A percentile compares a stretch with the other conserved stretches of the same genome.
Conservation (phyloP, 2,329 filamentous ascomycete genomes). For the Cladophialophora psammophila region DNA sequence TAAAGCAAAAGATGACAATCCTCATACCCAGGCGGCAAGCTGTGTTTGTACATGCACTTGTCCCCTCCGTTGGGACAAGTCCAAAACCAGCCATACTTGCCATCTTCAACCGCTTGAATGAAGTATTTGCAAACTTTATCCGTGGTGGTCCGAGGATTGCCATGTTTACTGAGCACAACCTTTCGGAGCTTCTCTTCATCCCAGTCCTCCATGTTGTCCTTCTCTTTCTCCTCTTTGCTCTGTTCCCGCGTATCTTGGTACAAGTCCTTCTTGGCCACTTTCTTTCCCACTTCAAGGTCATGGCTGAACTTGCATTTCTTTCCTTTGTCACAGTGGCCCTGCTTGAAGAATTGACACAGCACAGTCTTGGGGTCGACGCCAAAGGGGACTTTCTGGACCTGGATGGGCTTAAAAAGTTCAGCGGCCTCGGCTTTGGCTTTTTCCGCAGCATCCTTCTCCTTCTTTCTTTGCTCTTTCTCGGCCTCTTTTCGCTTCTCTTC, state of each 20-base stretch:
- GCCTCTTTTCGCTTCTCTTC: constrained; percentile 84
- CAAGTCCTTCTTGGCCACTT: constrained; percentile 88
- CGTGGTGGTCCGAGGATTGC: constrained; percentile 91
- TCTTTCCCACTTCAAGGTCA: constrained; percentile 86
- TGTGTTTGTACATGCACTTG: constrained; percentile 98
- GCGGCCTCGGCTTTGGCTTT: constrained; percentile 80
- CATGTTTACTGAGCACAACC: constrained; percentile 94
- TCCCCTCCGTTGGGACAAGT: constrained; percentile 94
- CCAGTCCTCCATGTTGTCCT: constrained; percentile 96
- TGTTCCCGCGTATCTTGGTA: constrained; percentile 83
- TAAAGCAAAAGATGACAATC: constrained; percentile 22
- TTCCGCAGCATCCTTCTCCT: constrained; percentile 91
- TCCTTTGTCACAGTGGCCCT: constrained; percentile 96
- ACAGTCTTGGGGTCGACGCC: constrained; percentile 98
- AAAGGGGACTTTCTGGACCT: constrained; percentile 97
- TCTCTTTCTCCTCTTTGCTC: constrained; percentile 72
- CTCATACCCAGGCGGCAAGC: constrained; percentile 87
- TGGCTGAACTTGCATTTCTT: constrained; percentile 98
- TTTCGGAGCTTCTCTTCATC: constrained; percentile 93
- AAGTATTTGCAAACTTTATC: constrained; percentile 99
- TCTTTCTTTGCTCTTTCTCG: constrained; percentile 71
- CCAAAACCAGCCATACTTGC: constrained; percentile 99
- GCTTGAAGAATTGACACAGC: constrained; percentile 95
- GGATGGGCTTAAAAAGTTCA: constrained; percentile 86
- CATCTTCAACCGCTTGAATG: constrained; percentile 95